Conservation (phyloP, 805 yeast species). For the Hemisphaericaspora nanyangensis region DNA sequence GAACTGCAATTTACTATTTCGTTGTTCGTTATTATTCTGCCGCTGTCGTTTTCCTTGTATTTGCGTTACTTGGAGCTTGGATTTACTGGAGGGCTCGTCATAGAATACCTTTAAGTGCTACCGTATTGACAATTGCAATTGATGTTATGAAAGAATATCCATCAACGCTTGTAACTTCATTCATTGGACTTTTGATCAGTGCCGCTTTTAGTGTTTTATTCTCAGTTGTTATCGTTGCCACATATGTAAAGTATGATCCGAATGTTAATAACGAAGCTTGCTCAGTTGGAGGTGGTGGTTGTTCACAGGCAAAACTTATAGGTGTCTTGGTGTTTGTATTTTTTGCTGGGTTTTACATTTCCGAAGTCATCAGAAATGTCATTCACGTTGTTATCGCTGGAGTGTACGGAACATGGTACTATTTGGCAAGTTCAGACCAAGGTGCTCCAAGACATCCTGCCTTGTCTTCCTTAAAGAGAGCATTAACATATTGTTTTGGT, state of each 20-base stretch:
- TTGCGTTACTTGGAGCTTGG: constrained; percentile 61
- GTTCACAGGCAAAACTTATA: constrained; percentile 54
- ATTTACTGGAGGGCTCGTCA: constrained; percentile 69
- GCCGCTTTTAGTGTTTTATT: constrained; percentile 66
- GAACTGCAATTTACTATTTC: constrained; percentile 72
- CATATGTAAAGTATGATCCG: constrained; percentile 74
- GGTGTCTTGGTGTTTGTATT: constrained; percentile 71
- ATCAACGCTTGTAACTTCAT: constrained; percentile 58
- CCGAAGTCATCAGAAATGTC: constrained; percentile 78
- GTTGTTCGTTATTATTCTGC: constrained; percentile 71
- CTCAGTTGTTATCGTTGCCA: constrained; percentile 64
- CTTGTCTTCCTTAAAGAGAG: constrained; percentile 72
- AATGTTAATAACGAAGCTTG: constrained; percentile 51
- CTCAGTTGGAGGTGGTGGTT: constrained; percentile 47
- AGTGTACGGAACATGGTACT: constrained; percentile 89
- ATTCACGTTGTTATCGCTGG: constrained; percentile 82
- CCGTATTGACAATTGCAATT: constrained; percentile 66
- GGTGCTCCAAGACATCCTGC: constrained; percentile 81
- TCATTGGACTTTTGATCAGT: constrained; percentile 55
- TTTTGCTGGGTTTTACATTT: constrained; percentile 78
- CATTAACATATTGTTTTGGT: constrained; percentile 84
- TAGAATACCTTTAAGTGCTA: constrained; percentile 72
- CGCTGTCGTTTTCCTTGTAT: constrained; percentile 68
- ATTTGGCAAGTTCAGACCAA: constrained; percentile 67
- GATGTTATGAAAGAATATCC: constrained; percentile 75